Conservation (phyloP, 306 rosid genomes). For the Fragaria nilgerrensis region DNA sequence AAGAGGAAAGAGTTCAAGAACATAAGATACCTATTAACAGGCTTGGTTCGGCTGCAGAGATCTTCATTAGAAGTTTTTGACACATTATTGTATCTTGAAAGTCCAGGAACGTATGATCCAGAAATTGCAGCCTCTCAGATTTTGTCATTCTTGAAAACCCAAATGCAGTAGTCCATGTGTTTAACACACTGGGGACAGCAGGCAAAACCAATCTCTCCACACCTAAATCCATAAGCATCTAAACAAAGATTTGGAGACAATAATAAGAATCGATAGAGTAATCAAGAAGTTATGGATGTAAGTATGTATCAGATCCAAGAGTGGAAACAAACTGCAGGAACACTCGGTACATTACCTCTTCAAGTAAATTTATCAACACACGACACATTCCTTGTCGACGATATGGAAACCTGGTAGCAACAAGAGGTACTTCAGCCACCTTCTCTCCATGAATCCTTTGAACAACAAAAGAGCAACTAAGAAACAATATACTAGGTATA, state of each 20-base stretch:
- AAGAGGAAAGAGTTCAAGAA: not conserved
- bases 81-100: constrained; percentile 79
- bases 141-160: constrained; percentile 59
- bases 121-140: constrained; percentile 58
- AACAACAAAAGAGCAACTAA: constrained; percentile 20
- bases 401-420: constrained; percentile 70
- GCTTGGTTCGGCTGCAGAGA: constrained; percentile 27
- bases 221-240: constrained; percentile 70
- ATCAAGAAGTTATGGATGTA: not conserved
- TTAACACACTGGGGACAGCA: constrained; percentile 66
- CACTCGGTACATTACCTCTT: constrained; percentile 46
- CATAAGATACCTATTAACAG: constrained; percentile 36
- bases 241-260: constrained; percentile 17
- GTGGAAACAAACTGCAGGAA: not conserved
- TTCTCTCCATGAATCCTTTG: constrained; percentile 66
- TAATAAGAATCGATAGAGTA: constrained; percentile 1
- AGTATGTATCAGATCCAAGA: not conserved
- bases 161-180: constrained; percentile 73
- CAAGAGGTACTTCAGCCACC: constrained; percentile 87
- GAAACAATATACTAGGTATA: constrained; percentile 10
- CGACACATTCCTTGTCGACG: constrained; percentile 93
- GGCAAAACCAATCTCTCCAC: constrained; percentile 87
- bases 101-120: constrained; percentile 66
- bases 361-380: constrained; percentile 70
- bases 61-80: constrained; percentile 56